Evolutionary conservation across 2,329 filamentous ascomycete genomes (phyloP).

Genomic region (Intubia oerlemansii): DNA sequence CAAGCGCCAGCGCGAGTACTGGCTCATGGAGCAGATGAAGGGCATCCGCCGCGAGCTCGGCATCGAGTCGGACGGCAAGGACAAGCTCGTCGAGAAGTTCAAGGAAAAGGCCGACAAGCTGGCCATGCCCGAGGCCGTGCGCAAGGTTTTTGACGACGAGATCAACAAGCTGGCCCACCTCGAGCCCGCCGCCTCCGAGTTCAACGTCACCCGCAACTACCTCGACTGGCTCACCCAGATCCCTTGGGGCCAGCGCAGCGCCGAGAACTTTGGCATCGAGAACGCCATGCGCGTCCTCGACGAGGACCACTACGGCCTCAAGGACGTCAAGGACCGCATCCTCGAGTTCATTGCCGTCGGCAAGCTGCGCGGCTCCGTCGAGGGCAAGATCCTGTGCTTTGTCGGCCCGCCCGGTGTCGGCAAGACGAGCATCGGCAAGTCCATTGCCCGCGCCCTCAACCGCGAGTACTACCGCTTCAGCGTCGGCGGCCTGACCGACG

Average conservation of each 20-base stretch:
- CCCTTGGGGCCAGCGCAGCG: conserved; percentile 85
- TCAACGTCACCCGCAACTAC: conserved; percentile 96
- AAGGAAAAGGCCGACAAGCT: conserved; percentile 85
- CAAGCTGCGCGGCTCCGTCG: conserved; percentile 87
- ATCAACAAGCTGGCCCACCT: conserved; percentile 91
- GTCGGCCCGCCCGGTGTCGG: conserved; percentile 94
- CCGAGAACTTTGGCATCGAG: conserved; percentile 89
- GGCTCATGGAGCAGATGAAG: conserved; percentile 99
- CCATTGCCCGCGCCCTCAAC: conserved; percentile 83
- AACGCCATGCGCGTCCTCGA: conserved; percentile 81
- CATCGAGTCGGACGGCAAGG: conserved; percentile 93
- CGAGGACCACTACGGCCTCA: conserved; percentile 88
- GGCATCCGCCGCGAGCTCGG: conserved; percentile 88
- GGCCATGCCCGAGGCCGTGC: conserved; percentile 90
- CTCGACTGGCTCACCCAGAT: conserved; percentile 97
- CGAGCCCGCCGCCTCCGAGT: conserved; percentile 89
- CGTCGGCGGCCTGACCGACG: conserved; percentile 88
- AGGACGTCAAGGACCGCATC: conserved; percentile 97
- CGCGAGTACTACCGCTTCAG: conserved; percentile 97
- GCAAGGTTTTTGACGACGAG: conserved; percentile 96
- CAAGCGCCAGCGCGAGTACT: conserved; percentile 93
- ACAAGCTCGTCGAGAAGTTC: conserved; percentile 94
- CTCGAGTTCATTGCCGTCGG: conserved; percentile 96
- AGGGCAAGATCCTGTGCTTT: conserved; percentile 96
- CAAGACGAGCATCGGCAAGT: conserved; percentile 98